Evolutionary conservation across 352 stramenopile species (phyloP).

Genomic region (Globisporangium yorkense): DNA sequence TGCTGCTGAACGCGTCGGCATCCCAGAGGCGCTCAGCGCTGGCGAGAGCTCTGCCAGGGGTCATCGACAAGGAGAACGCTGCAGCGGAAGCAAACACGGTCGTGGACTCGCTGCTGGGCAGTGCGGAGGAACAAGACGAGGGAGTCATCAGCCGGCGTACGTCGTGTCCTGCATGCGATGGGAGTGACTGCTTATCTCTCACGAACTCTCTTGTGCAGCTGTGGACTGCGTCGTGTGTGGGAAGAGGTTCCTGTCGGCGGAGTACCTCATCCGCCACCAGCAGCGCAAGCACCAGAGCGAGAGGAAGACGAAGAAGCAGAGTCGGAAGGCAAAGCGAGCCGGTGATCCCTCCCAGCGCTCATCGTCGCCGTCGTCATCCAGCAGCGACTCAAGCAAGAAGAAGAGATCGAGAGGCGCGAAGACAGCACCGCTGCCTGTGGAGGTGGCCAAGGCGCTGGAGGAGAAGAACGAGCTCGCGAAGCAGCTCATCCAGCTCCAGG

Average conservation of each 20-base stretch:
- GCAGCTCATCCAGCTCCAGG: constrained; percentile 53
- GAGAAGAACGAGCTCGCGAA: constrained; percentile 54
- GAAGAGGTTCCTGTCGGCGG: constrained; percentile 69
- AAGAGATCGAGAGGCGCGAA: neutral
- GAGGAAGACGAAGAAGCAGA: constrained; percentile 22
- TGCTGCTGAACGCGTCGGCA: constrained; percentile 61
- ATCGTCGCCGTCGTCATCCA: constrained; percentile 2
- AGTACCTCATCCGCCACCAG: constrained; percentile 72
- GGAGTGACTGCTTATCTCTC: neutral
- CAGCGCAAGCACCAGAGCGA: constrained; percentile 40
- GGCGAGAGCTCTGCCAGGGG: constrained; percentile 1
- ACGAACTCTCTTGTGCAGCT: constrained; percentile 11
- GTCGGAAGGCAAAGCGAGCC: neutral
- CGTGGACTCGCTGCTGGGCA: constrained; percentile 27
- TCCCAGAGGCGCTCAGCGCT: constrained; percentile 14
- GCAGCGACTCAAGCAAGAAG: neutral
- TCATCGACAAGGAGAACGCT: constrained; percentile 33
- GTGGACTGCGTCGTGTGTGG: constrained; percentile 58
- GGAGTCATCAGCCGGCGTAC: constrained; percentile 22
- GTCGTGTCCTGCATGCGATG: neutral
- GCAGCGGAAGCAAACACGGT: constrained; percentile 23
- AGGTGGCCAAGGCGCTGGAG: constrained; percentile 40
- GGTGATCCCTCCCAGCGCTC: constrained; percentile 2
- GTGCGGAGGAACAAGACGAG: neutral
- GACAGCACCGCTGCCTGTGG: constrained; percentile 20